Conservation (phyloP, 805 yeast species). For the Kuraishia hungarica region DNA sequence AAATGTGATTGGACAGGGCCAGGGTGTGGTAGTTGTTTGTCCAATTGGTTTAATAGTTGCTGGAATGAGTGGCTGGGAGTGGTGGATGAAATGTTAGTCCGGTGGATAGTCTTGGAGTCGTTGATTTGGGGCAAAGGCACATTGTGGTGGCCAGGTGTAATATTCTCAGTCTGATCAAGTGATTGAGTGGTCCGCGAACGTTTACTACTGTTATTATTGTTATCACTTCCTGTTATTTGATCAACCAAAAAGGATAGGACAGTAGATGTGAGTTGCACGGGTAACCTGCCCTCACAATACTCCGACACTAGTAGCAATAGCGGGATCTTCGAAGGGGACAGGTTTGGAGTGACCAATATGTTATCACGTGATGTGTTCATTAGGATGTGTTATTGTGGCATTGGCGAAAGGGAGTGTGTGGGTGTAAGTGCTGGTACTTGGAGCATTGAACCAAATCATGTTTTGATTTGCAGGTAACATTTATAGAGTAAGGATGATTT, state of each 20-base stretch:
- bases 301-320: constrained; percentile 37
- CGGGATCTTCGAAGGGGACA: constrained; percentile 50
- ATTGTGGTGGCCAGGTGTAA: not conserved
- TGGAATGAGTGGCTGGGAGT: not conserved
- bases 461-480: too few relatives aligned
- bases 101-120: too few relatives aligned
- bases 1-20: not conserved
- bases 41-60: not conserved
- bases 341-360: constrained; percentile 24
- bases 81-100: too few relatives aligned
- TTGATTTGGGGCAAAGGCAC: not conserved
- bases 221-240: not conserved
- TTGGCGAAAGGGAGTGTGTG: not conserved
- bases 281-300: constrained; percentile 33
- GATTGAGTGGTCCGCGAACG: too few relatives aligned
- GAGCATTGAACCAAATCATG: too few relatives aligned
- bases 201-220: too few relatives aligned
- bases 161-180: too few relatives aligned
- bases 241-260: constrained; percentile 32
- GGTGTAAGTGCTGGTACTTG: too few relatives aligned
- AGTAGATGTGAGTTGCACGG: constrained; percentile 27
- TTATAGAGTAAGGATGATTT: not conserved
- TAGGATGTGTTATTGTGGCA: not conserved
- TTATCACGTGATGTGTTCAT: not conserved
- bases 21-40: not conserved